Percentiles rank a stretch among this genome's conserved stretches.
phyloP scores from a whole-genome alignment of 1,139 yeast species.

The Hyphopichia burtonii region DNA sequence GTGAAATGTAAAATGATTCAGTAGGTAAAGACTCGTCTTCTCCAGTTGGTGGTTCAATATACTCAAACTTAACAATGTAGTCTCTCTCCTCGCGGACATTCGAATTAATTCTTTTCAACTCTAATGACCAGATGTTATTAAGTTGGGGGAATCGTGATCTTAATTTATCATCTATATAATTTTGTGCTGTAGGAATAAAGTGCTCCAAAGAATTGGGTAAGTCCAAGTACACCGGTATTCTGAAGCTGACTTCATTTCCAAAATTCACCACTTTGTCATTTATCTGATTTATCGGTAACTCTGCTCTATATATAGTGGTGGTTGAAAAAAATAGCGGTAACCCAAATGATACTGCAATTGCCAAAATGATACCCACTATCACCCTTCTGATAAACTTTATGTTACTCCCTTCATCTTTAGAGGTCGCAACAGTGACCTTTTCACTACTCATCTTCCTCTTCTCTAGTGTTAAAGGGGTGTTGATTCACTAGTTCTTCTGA shows the following conservation, averaged over 20 bases:
- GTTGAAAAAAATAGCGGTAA: constrained; percentile 71
- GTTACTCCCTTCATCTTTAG: neutral
- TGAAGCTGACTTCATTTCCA: constrained; percentile 35
- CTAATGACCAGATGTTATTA: constrained; percentile 26
- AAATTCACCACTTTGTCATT: constrained; percentile 31
- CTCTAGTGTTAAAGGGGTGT: no score
- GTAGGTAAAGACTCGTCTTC: constrained; percentile 10
- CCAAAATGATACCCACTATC: constrained; percentile 32
- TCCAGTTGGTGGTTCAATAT: constrained; percentile 8
- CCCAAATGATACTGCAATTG: constrained; percentile 48
- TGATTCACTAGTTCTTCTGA: no score
- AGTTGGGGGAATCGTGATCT: constrained; percentile 19
- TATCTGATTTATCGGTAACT: constrained; percentile 60
- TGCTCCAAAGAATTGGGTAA: constrained; percentile 28
- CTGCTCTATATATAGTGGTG: constrained; percentile 74
- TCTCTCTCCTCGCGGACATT: constrained; percentile 11
- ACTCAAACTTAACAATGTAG: constrained; percentile 24
- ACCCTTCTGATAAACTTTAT: constrained; percentile 2
- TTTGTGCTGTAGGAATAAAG: constrained; percentile 29
- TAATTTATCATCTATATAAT: constrained; percentile 24
- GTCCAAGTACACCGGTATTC: constrained; percentile 61
- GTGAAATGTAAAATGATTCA: constrained; percentile 31
- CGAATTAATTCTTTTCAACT: constrained; percentile 17
- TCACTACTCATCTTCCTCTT: neutral
- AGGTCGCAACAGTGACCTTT: neutral